Evolutionary conservation across 225 moss, liverwort and hornwort genomes (phyloP).

Genomic region (Physcomitrium patens): DNA sequence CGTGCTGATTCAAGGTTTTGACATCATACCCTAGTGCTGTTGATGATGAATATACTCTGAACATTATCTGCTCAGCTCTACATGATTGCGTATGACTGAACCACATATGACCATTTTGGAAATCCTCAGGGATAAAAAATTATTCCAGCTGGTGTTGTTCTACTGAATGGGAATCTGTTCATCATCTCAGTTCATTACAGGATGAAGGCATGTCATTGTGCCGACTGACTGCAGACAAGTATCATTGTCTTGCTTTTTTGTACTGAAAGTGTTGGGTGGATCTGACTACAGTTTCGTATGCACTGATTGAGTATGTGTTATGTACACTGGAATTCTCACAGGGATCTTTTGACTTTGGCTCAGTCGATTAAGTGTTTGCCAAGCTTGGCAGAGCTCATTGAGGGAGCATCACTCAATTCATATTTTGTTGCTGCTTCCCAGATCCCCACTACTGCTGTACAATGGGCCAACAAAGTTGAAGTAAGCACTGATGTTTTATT

Average conservation of each 20-base stretch:
- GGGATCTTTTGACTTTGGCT: slow-evolving; percentile 65
- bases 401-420: slow-evolving; percentile 57
- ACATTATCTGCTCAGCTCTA: slow-evolving; percentile 7
- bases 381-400: slow-evolving; percentile 50
- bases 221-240: background rate
- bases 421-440: slow-evolving; percentile 57
- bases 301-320: slow-evolving; percentile 26
- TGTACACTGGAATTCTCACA: slow-evolving; percentile 31
- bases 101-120: background rate
- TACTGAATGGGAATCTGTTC: background rate
- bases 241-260: slow-evolving; percentile 6
- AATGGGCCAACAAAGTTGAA: slow-evolving; percentile 63
- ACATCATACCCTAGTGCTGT: slow-evolving; percentile 16
- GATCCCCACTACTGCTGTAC: slow-evolving; percentile 50
- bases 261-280: slow-evolving; percentile 7
- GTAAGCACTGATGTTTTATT: slow-evolving; percentile 37
- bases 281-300: slow-evolving; percentile 14
- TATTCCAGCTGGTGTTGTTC: slow-evolving; percentile 14
- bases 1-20: slow-evolving; percentile 70
- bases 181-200: slow-evolving; percentile 27
- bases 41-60: slow-evolving; percentile 9
- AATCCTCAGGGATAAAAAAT: background rate
- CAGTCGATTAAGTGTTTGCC: slow-evolving; percentile 63
- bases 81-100: slow-evolving; percentile 15
- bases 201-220: slow-evolving; percentile 22